A percentile compares a stretch with the other conserved stretches of the same genome.
phyloP scores from a whole-genome alignment of 2,329 filamentous ascomycete genomes.

The Fusarium graminum region DNA sequence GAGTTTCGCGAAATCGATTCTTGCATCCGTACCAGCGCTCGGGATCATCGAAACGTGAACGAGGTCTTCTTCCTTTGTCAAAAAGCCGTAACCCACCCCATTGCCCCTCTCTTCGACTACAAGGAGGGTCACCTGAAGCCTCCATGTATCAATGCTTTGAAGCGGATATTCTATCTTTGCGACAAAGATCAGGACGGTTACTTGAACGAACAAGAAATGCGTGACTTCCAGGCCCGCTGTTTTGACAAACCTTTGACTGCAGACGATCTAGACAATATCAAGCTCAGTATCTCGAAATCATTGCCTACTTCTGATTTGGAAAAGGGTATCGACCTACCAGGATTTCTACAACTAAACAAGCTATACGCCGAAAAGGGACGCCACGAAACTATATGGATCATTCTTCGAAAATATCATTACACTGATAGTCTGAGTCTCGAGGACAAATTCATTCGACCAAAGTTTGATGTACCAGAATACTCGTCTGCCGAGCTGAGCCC shows the following conservation, averaged over 20 bases:
- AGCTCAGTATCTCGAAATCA: conserved; percentile 81
- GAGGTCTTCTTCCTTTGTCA: conserved; percentile 98
- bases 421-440: conserved; percentile 94
- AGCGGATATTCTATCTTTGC: conserved; percentile 93
- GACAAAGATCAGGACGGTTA: conserved; percentile 97
- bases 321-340: conserved; percentile 82
- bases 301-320: conserved; percentile 72
- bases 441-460: conserved; percentile 91
- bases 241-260: conserved; percentile 88
- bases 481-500: conserved; percentile 95
- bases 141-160: conserved; percentile 85
- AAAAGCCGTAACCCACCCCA: conserved; percentile 96
- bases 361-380: conserved; percentile 97
- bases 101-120: conserved; percentile 95
- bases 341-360: conserved; percentile 92
- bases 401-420: conserved; percentile 93
- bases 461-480: conserved; percentile 92
- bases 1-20: conserved; percentile 99
- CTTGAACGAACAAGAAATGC: conserved; percentile 89
- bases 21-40: conserved; percentile 93
- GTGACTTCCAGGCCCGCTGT: conserved; percentile 90
- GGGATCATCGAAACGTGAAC: conserved; percentile 93
- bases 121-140: conserved; percentile 93
- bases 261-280: conserved; percentile 91
- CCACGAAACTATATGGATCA: conserved; percentile 98